Evolutionary conservation across 176 grass and related monocot genomes (phyloP), one percentile per base, ranked within the genome.

Genomic region (Avena atlantica): DNA sequence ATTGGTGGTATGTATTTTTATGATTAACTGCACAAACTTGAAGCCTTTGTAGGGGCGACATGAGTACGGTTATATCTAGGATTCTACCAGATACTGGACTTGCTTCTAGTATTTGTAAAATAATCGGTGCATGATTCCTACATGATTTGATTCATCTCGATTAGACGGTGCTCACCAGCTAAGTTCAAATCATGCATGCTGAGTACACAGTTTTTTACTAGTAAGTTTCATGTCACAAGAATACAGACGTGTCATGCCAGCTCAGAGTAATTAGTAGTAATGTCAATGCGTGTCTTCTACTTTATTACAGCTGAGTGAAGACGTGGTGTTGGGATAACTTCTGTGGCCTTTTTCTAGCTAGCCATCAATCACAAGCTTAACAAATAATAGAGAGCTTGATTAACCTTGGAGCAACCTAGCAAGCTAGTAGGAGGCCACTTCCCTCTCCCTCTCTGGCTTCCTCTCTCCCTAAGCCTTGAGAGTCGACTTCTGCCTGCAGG

Each of bases 321-420:
- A 83, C 45, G 31, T 63, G 69, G 60, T 70, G 79, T 47, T 74
- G 74, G 80, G 89, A 87, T 84, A 87, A 90, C 55, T 80, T 59
- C 81, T 25, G 17, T 2, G 79, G 63, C 73, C 52, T 77, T 14
- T 51, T 15, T 70, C 44, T 72, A 0, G 47, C 21, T 5, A 78
- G 56, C 50, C 51, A 81, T 91, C 89, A 91, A 84, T 91, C 89
- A 75, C 84, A 68, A 68, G 20, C 24, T 59, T 53, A 67, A 17
- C 19, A 84, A 80, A 80, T 67, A 42, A 59, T 87, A 84, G 59
- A 75, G 20, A 58, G 8, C 21, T 36, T 68, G 63, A 67, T 45
- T 77, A 67, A 58, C 34, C 15, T 4, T 58, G 15, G 37, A 45
- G 34, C 53, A 81, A 56, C 29, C 34, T 29, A 29, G 62, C 12